Evolutionary conservation across 2,329 filamentous ascomycete species (phyloP).

Genomic region (Phaeosphaeria sp.): DNA sequence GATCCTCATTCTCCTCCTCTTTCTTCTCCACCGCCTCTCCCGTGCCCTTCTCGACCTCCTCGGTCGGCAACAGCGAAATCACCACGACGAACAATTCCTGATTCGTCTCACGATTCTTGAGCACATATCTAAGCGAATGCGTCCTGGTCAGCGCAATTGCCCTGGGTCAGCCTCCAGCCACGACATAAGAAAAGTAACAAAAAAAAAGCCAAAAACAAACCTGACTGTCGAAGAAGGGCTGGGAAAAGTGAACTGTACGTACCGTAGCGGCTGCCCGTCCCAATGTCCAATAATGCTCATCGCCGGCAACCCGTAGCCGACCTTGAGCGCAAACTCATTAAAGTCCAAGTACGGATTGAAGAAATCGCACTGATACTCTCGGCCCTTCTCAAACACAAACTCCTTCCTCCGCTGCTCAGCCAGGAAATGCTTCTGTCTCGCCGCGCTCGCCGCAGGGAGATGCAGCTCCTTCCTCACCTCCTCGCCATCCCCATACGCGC

Average conservation of each 20-base stretch:
- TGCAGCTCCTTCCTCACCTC: conserved; percentile 47
- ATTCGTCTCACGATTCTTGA: conserved; percentile 78
- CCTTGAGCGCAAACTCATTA: conserved; percentile 71
- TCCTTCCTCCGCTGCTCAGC: conserved; percentile 60
- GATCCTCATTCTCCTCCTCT: conserved; percentile 26
- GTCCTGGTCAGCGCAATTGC: conserved; percentile 61
- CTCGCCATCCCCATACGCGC: conserved; percentile 55
- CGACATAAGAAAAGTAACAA: conserved; percentile 41
- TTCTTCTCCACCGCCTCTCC: conserved; percentile 29
- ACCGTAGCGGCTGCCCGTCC: conserved; percentile 80
- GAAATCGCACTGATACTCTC: conserved; percentile 73
- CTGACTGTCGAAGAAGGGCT: neutral
- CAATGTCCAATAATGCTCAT: conserved; percentile 80
- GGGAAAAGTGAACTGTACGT: conserved; percentile 21
- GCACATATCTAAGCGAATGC: conserved; percentile 87
- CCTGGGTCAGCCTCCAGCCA: conserved; percentile 15
- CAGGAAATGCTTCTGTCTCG: conserved; percentile 68
- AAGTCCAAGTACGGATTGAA: conserved; percentile 95
- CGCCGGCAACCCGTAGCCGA: conserved; percentile 64
- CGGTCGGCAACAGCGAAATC: conserved; percentile 76
- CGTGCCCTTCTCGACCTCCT: conserved; percentile 54
- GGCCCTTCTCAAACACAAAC: conserved; percentile 68
- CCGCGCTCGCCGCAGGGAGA: conserved; percentile 49
- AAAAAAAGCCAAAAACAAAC: conserved; percentile 31
- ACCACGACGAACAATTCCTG: conserved; percentile 81